Percentiles rank a stretch among this genome's conserved stretches.
Conservation (phyloP, 2,329 filamentous ascomycete genomes). For the Claviceps monticola region DNA sequence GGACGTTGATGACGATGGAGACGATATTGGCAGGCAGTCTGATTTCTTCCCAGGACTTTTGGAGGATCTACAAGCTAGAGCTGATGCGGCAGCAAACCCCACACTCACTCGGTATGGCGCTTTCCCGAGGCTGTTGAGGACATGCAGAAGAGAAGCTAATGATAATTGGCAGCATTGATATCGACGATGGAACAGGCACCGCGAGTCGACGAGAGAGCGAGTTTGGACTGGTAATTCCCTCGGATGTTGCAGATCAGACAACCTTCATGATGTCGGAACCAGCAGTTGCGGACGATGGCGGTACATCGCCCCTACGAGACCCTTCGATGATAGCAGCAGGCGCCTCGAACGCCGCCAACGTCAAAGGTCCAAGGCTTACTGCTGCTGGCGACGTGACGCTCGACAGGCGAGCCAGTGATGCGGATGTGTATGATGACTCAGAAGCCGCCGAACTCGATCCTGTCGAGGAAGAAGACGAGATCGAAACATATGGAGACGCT, state of each 20-base stretch:
- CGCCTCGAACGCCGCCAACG: background rate
- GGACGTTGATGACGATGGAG: constrained; percentile 21
- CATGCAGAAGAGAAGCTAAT: background rate
- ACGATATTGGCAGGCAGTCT: constrained; percentile 30
- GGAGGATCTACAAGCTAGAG: constrained; percentile 27
- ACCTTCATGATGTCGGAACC: constrained; percentile 34
- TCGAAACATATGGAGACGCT: background rate
- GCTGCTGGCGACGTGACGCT: constrained; percentile 5
- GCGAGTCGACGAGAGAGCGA: constrained; percentile 31
- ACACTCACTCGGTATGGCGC: constrained; percentile 28
- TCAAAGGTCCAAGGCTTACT: too few relatives aligned
- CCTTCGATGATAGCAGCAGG: background rate
- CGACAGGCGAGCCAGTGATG: constrained; percentile 3
- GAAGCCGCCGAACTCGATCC: background rate
- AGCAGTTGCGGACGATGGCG: constrained; percentile 12
- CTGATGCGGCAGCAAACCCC: constrained; percentile 23
- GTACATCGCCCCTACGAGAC: constrained; percentile 11
- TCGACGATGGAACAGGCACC: constrained; percentile 25
- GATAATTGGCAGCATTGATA: constrained; percentile 20
- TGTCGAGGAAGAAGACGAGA: background rate
- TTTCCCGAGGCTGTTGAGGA: too few relatives aligned
- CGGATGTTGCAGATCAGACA: constrained; percentile 33
- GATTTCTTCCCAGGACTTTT: constrained; percentile 38
- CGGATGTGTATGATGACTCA: constrained; percentile 1
- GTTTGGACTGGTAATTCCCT: constrained; percentile 36